Base-by-base conservation (phyloP, 495 filamentous ascomycete species). In the Barbatosphaeria neglecta region DNA sequence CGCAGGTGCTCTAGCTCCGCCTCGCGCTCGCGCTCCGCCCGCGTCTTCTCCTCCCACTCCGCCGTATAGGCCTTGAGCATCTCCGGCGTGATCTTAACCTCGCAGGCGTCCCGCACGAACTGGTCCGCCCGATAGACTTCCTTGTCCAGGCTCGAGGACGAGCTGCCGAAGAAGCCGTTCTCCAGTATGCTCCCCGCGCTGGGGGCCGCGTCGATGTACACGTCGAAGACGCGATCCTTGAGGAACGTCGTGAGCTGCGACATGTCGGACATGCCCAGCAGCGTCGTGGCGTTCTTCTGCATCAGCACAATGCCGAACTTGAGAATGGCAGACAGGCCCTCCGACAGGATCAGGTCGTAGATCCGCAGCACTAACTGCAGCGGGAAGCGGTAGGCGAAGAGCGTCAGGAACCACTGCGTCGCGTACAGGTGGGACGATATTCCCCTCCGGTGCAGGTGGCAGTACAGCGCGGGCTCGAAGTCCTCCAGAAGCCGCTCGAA, bases 351-450 rank as follows among this genome's bases (percentile, higher is more conserved):
- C 25, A 99, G 74, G 63, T 99, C 92, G 66, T 97, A 97, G 25
- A 99, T 89, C 43, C 92, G 86, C 43, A 99, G 77, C 18, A 97
- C 92, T 2, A 99, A 77, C 59, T 99, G 92, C 8, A 99, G 73
- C 11, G 92, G 92, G 63, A 99, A 99, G 40, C 94, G 84, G 63
- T 99, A 97, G 15, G 92, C 90, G 57, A 99, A 99, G n/a, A 99
- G 76, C 6, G 92, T 99, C 37, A 99, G 78, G 64, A 97, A 97
- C 92, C 92, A 99, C 61, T 97, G 92, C 0, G 92, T 97, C 37
- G 92, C 92, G 59, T 99, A 99, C 8, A 99, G 72, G 54, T 95
- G 84, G 0, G 93, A 87, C 37, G 82, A 82, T 31, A 97, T 92
- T 20, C 84, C 82, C 37, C 86, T 82, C 44, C 92, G 82, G 50